Conservation (phyloP, 192 early-diverging fungal genomes). For the Dissophora globulifera region DNA sequence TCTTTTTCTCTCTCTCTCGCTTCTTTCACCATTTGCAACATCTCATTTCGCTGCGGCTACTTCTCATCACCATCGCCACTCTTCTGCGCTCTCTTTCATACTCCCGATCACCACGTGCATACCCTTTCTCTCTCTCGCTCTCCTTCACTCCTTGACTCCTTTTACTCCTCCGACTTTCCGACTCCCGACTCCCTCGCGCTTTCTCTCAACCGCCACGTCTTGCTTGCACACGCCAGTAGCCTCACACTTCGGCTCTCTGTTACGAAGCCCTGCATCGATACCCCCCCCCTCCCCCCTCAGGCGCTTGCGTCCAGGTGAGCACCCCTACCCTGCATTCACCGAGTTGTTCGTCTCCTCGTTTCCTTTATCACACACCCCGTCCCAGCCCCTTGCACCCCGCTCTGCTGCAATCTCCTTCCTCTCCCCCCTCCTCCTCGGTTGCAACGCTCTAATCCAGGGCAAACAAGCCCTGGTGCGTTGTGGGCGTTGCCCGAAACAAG, state of each 20-base stretch:
- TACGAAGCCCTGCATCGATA: no score
- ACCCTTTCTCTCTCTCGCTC: neutral
- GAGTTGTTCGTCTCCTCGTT: neutral
- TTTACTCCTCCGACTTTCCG: no score
- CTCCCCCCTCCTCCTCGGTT: neutral
- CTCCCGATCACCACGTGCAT: neutral
- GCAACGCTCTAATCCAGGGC: neutral
- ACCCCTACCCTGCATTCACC: no score
- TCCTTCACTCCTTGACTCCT: neutral
- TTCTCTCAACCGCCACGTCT: no score
- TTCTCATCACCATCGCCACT: no score
- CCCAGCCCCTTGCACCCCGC: neutral
- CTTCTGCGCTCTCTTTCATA: no score
- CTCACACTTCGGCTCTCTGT: no score
- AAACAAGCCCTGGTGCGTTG: no score
- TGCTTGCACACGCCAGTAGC: no score
- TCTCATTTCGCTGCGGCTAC: conserved; percentile 1
- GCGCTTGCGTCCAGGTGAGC: neutral
- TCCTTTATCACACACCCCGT: neutral
- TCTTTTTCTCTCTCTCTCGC: conserved; percentile 1
- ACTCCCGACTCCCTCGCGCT: no score
- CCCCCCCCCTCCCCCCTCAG: no score
- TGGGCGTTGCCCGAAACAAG: no score
- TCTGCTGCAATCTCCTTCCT: neutral
- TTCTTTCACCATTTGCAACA: neutral